Conservation (phyloP, 768 basidiomycete species). For the Agaricus blazei region DNA sequence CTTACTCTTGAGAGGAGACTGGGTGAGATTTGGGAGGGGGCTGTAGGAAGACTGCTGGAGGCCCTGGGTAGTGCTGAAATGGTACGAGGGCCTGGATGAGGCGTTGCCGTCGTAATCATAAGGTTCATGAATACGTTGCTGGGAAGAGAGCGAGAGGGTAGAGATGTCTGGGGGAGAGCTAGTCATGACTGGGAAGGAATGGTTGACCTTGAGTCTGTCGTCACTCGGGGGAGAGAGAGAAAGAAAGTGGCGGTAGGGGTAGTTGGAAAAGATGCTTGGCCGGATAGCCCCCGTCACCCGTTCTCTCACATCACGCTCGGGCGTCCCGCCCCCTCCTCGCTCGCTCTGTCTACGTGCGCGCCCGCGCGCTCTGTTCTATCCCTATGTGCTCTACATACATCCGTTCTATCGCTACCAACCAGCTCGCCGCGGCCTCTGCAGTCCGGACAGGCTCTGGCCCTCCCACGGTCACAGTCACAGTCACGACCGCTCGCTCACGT, state of each 20-base stretch:
- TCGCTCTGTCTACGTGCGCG: not conserved
- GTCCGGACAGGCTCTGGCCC: not conserved
- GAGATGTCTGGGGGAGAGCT: constrained; percentile 78
- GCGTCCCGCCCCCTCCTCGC: not conserved
- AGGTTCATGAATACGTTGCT: constrained; percentile 82
- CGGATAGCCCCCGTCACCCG: not conserved
- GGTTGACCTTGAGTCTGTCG: constrained; percentile 19
- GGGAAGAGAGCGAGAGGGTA: constrained; percentile 66
- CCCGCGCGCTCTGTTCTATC: not conserved
- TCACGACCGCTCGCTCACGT: not conserved
- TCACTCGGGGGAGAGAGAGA: constrained; percentile 29
- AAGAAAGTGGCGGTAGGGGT: constrained; percentile 17
- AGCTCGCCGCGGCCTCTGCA: not conserved
- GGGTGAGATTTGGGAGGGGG: constrained; percentile 49
- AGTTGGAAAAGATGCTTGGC: constrained; percentile 14
- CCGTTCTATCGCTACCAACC: not conserved
- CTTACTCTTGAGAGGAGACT: constrained; percentile 75
- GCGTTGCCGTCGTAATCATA: constrained; percentile 74
- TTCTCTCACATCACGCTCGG: not conserved
- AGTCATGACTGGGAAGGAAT: constrained; percentile 57
- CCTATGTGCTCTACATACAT: not conserved
- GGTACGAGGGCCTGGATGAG: constrained; percentile 57
- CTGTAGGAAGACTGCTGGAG: constrained; percentile 55
- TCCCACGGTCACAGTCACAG: constrained; percentile 5
- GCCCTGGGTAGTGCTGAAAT: constrained; percentile 60